Evolutionary conservation across 345 rosid genomes (phyloP), one percentile per base, ranked within the genome.

Genomic region (Eucalyptus urophylla): DNA sequence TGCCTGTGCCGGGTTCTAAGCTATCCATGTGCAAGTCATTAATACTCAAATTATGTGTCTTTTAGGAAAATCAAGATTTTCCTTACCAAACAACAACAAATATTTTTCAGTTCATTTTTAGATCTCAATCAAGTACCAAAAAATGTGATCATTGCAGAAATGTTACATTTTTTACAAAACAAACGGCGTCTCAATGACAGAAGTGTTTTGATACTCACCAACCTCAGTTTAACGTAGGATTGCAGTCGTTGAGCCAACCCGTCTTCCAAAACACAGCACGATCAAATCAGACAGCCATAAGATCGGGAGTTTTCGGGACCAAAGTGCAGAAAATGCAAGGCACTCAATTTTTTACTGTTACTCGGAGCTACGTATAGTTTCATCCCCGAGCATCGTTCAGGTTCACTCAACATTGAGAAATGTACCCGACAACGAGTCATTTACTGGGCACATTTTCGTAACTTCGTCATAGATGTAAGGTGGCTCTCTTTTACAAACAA

Each of bases 1-100:
- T 27, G 69, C 69, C 4, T 8, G 1, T 27, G 69, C n/a, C 0
- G 2, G 69, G 31, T 27, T 60, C 2, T 60, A 12, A 0, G 0
- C 8, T 11, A 60, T 12, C 67, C 4, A 60, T 1, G 15, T 1
- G 67, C 67, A 60, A 3, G 33, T 60, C 8, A 60, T 29, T 60
- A 27, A 27, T 29, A 29, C 16, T 6, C 8, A 29, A 13, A 60
- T 60, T 21, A 5, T 12, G 16, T 22, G 3, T 56, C 5, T 1
- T 22, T 24, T 24, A 11, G 29, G 27, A 25, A 56, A 56, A 56
- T 8, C 29, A 24, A 24, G 62, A 56, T 56, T 24, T 56, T 24
- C 12, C 62, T 56, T 56, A 10, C 1, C 29, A 56, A 56, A 24
- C 1, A 3, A 24, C 0, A 11, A 22, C 24, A 24, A 24, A 56